Base-by-base conservation (phyloP, 129 eudicot genomes). In the Ambrosia artemisiifolia region DNA sequence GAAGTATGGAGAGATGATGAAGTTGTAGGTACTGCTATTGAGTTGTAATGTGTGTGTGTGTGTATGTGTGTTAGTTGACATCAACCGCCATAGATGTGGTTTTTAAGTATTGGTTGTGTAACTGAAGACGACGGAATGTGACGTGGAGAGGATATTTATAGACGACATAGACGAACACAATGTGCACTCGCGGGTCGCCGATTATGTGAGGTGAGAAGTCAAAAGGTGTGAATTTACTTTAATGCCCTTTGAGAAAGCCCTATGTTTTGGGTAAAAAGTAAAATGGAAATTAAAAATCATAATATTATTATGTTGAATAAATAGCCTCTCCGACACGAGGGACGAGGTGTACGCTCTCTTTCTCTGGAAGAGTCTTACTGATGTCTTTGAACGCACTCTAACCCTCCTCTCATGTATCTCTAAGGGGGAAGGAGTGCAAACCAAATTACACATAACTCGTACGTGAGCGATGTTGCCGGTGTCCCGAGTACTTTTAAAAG, bases 21-120 rank as follows among this genome's bases (percentile, higher is more conserved):
- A 43, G 57, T 8, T 40, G 43, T 18, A 71, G 17, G 12, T 16
- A 1, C 2, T 40, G 44, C 19, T 35, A 53, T 69, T 70, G 81
- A 77, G 70, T 56, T 56, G 51, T 11, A 16, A 48, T 63, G 34
- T 36, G 42, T 7, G 7, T 11, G 55, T 68, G 19, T 46, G 38
- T 42, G 64, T 3, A 20, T 46, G 40, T 43, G 65, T 3, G 28
- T 32, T 71, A 78, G n/a, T 65, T 64, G 73, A 71, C 61, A 53
- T 78, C 68, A 32, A 71, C 62, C 82, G 73, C 78, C 82, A 78
- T 70, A 42, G 77, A 48, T 46, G 53, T 68, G 59, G 44, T 63
- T 63, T 63, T 63, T 32, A 36, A 47, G 60, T 32, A 24, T 70
- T 18, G 64, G 38, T 53, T 76, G 75, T 67, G 75, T 77, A 69